Evolutionary conservation across 139 green algal species (phyloP).

Genomic region (Picochlorum sp.): DNA sequence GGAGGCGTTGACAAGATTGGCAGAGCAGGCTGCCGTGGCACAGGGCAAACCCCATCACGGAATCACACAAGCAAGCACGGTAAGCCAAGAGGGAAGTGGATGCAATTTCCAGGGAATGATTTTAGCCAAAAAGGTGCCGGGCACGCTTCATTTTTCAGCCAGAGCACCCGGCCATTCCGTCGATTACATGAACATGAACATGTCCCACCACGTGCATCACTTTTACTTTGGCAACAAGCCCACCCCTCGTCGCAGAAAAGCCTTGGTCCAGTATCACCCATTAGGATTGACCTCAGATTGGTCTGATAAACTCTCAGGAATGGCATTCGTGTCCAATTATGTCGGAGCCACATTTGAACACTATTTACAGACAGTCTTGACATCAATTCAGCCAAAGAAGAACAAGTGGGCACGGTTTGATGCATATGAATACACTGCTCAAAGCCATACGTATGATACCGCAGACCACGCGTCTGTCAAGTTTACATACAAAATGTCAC

Average conservation of each 20-base stretch:
- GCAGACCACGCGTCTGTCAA: constrained; percentile 45
- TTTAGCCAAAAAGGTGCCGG: constrained; percentile 95
- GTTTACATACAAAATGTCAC: constrained; percentile 67
- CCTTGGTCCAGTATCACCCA: constrained; percentile 60
- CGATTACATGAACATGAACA: constrained; percentile 77
- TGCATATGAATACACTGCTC: constrained; percentile 85
- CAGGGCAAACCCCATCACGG: constrained; percentile 56
- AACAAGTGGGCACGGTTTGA: constrained; percentile 45
- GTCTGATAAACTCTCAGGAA: constrained; percentile 72
- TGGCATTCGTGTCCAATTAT: constrained; percentile 54
- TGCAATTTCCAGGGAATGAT: constrained; percentile 67
- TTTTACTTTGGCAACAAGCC: constrained; percentile 71
- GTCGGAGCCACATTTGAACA: constrained; percentile 77
- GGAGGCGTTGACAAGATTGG: constrained; percentile 73
- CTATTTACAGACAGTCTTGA: constrained; percentile 82
- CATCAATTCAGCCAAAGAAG: constrained; percentile 54
- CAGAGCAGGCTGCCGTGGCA: constrained; percentile 65
- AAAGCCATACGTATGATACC: constrained; percentile 72
- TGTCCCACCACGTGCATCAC: constrained; percentile 57
- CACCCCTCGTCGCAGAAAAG: constrained; percentile 26
- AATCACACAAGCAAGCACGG: neutral
- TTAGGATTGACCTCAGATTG: constrained; percentile 70
- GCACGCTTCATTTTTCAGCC: constrained; percentile 77
- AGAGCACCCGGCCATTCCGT: constrained; percentile 74
- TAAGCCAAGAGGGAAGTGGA: neutral